phyloP scores from a whole-genome alignment of 306 rosid genomes.

The Myrica gale region DNA sequence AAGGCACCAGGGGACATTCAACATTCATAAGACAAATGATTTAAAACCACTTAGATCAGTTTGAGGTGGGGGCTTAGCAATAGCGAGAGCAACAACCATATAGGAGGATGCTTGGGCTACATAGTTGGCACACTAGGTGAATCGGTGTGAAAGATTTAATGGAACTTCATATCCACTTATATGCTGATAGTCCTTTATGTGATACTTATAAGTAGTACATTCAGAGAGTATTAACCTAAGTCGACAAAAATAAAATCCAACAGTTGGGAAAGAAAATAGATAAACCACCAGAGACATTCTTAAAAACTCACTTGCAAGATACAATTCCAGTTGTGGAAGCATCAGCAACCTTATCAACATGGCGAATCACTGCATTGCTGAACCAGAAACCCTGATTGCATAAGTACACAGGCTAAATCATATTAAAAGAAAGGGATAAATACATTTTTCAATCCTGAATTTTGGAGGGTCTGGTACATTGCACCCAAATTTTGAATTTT shows the following conservation, averaged over 20 bases:
- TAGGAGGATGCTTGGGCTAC: not conserved
- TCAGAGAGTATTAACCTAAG: not conserved
- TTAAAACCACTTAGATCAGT: not conserved
- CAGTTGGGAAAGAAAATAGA: not conserved
- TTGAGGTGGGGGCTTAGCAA: not conserved
- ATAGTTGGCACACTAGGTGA: not conserved
- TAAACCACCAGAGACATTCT: not conserved
- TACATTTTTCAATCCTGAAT: not conserved
- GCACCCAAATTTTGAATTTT: too few species aligned
- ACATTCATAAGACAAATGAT: not conserved
- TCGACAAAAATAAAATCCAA: slow-evolving; percentile 10
- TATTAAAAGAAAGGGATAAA: not conserved
- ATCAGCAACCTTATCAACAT: slow-evolving; percentile 60
- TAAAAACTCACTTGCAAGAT: slow-evolving; percentile 65
- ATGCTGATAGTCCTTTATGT: not conserved
- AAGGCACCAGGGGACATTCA: not conserved
- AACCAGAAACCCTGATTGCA: slow-evolving; percentile 28
- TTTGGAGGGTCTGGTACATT: too few species aligned
- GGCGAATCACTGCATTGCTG: slow-evolving; percentile 79
- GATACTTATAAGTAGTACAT: not conserved
- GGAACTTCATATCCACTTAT: not conserved
- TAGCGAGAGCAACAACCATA: not conserved
- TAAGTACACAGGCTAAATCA: slow-evolving; percentile 3
- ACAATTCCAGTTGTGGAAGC: slow-evolving; percentile 61
- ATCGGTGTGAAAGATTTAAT: not conserved